These are phyloP conservation scores for Didymella arachidicola DNA, from an alignment of 2,329 filamentous ascomycete species.

Conservation along the genomic window DNA sequence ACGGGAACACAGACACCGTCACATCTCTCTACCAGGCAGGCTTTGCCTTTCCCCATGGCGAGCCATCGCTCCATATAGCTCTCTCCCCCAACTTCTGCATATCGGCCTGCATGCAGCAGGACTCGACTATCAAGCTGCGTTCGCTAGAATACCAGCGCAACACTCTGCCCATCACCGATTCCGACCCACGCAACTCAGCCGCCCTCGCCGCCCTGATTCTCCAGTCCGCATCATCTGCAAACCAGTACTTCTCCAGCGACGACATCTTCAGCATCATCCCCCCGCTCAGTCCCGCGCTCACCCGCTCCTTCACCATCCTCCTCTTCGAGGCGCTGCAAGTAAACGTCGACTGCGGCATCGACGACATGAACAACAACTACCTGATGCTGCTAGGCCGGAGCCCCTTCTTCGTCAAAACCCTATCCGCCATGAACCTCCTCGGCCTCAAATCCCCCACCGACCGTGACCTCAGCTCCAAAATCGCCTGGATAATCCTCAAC, in stretches of 20 bases:
- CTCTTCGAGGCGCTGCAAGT: conserved; percentile 59
- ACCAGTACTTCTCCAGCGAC: conserved; percentile 58
- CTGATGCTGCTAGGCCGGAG: conserved; percentile 54
- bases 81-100: conserved; percentile 59
- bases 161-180: conserved; percentile 40
- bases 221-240: conserved; percentile 53
- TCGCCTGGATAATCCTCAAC: conserved; percentile 77
- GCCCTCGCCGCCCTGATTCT: conserved; percentile 53
- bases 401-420: conserved; percentile 76
- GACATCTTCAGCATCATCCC: conserved; percentile 57
- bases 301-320: conserved; percentile 66
- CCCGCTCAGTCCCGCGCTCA: conserved; percentile 38
- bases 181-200: conserved; percentile 46
- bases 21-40: conserved; percentile 78
- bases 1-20: conserved; percentile 70
- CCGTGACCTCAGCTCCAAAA: conserved; percentile 73
- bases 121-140: conserved; percentile 54
- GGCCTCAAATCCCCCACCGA: conserved; percentile 58
- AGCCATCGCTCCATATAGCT: conserved; percentile 61
- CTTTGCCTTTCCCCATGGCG: conserved; percentile 73
- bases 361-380: conserved; percentile 65
- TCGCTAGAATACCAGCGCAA: conserved; percentile 53
- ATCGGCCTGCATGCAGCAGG: conserved; percentile 54
- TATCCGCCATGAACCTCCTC: conserved; percentile 81
- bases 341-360: conserved; percentile 82